phyloP scores from a whole-genome alignment of 768 basidiomycete species.

The Rhodotorula kratochvilovae region DNA sequence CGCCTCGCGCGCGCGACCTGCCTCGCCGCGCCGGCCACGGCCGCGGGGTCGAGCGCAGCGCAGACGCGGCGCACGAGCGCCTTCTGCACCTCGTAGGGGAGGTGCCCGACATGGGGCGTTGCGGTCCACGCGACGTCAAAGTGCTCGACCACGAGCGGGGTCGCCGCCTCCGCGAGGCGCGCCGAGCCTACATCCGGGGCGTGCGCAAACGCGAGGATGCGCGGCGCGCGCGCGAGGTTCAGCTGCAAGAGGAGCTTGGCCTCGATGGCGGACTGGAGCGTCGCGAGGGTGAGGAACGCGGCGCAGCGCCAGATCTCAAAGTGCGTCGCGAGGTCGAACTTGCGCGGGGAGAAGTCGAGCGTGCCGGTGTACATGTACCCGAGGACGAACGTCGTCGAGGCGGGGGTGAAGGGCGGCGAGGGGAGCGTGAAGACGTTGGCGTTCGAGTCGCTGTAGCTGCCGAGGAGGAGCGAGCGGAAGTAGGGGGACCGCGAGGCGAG shows the following conservation, averaged over 20 bases:
- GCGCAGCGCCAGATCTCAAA: slow-evolving; percentile 83
- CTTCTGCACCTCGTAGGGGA: slow-evolving; percentile 64
- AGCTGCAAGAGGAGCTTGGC: slow-evolving; percentile 80
- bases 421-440: slow-evolving; percentile 66
- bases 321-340: slow-evolving; percentile 86
- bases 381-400: slow-evolving; percentile 82
- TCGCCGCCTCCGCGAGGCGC: slow-evolving; percentile 64
- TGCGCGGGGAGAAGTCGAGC: slow-evolving; percentile 82
- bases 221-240: slow-evolving; percentile 73
- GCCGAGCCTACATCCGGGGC: slow-evolving; percentile 70
- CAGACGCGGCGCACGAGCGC: slow-evolving; percentile 67
- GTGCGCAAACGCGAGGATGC: slow-evolving; percentile 76
- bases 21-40: slow-evolving; percentile 65
- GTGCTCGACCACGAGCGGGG: slow-evolving; percentile 70
- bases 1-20: slow-evolving; percentile 53
- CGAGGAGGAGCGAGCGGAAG: slow-evolving; percentile 73
- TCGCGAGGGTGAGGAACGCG: slow-evolving; percentile 67
- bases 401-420: slow-evolving; percentile 89
- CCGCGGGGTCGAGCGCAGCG: slow-evolving; percentile 63
- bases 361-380: slow-evolving; percentile 95
- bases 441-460: slow-evolving; percentile 55
- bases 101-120: slow-evolving; percentile 67
- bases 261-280: slow-evolving; percentile 73
- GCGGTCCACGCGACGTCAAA: slow-evolving; percentile 80
- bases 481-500: slow-evolving; percentile 83